Base-by-base conservation (phyloP, 768 basidiomycete genomes). In the Austroboletus eburneus region DNA sequence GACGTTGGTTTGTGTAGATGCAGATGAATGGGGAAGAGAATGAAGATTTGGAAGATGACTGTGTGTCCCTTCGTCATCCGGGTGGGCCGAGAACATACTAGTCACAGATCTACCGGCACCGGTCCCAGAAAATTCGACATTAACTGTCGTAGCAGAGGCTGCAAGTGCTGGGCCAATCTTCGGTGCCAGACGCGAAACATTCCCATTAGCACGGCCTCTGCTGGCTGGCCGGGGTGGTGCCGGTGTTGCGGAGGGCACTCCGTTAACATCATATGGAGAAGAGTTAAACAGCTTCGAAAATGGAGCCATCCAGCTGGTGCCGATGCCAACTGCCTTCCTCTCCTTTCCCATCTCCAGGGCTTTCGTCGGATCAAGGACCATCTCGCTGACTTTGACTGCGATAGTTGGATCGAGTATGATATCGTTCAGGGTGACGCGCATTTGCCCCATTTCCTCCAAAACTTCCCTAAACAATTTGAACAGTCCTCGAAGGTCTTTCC, bases 101-200 rank as follows among this genome's bases (percentile, higher is more conserved):
- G 77, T 74, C 44, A 79, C 69, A 7, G 79, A 76, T 49, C 78
- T 70, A n/a, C 81, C 76, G 12, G 75, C 71, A 9, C 80, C 87
- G 2, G 78, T 69, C 4, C 88, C 85, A 3, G 83, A 88, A 66
- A 97, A 98, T 71, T 96, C 94, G 46, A 99, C 95, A 48, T 93
- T 96, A 56, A 98, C 94, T 2, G 91, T 93, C 40, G 89, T 94
- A 2, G 88, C 75, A 18, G 89, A 90, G 9, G 96, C 91, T 10
- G 87, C 83, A 24, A 92, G 78, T 10, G 89, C 91, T 2, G 94
- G 87, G 1, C 80, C 79, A 22, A 87, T 75, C 63, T 98, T 98
- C 2, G 86, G 89, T 20, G 81, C 84, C 6, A 79, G 66, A 22
- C 80, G 75, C n/a, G 68, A 59, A n/a, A 58, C 49, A 0, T 62